Evolutionary conservation across 2,329 filamentous ascomycete genomes (phyloP).

Genomic region (Trichophyton verrucosum): DNA sequence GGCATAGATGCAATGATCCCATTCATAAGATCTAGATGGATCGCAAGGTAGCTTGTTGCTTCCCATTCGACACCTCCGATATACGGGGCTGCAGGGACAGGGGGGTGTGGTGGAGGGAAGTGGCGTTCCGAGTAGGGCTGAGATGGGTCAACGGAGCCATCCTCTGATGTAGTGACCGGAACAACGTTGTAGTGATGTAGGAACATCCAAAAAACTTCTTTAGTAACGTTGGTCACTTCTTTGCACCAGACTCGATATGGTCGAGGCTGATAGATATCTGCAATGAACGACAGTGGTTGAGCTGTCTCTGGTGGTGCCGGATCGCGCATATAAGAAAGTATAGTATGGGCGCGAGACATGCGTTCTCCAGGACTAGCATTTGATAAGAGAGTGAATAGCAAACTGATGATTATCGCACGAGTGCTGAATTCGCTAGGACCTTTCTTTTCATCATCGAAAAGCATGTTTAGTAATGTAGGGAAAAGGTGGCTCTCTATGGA

Average conservation of each 20-base stretch:
- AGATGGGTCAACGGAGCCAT: conserved; percentile 19
- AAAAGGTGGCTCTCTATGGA: conserved; percentile 71
- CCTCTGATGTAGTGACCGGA: conserved; percentile 33
- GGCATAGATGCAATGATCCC: conserved; percentile 75
- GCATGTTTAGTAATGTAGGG: conserved; percentile 70
- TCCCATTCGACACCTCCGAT: conserved; percentile 98
- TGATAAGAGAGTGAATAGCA: conserved; percentile 80
- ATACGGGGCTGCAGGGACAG: conserved; percentile 87
- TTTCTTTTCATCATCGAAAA: conserved; percentile 97
- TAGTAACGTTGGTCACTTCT: conserved; percentile 82
- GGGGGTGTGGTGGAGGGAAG: conserved; percentile 76
- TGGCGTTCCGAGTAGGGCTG: conserved; percentile 41
- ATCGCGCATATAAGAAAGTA: conserved; percentile 70
- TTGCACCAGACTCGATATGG: conserved; percentile 92
- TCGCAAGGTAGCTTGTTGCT: conserved; percentile 88
- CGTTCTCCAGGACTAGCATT: conserved; percentile 50
- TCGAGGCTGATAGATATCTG: conserved; percentile 74
- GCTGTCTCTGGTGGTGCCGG: conserved; percentile 62
- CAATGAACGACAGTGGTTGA: conserved; percentile 69
- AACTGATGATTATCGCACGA: conserved; percentile 73
- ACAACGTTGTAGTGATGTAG: conserved; percentile 86
- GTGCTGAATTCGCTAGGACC: conserved; percentile 95
- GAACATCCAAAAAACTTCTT: conserved; percentile 99
- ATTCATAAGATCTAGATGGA: conserved; percentile 85
- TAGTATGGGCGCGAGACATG: conserved; percentile 55